These are phyloP conservation scores for Panellus pusillus DNA, from an alignment of 768 basidiomycete species.

Conservation along the genomic window DNA sequence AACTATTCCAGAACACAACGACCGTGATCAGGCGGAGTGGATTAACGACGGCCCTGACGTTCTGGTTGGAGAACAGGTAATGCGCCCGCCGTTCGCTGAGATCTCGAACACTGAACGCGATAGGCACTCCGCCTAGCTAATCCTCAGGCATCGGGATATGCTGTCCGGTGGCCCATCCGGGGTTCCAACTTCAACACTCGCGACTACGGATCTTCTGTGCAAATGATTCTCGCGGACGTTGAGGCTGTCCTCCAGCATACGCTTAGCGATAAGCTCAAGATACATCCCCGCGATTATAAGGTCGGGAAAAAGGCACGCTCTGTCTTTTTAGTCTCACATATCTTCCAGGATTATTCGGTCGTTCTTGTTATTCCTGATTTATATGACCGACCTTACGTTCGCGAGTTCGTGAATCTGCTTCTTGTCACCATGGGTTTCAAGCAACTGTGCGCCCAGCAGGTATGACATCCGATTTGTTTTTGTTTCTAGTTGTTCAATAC, in stretches of 20 bases:
- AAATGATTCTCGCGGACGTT: constrained; percentile 75
- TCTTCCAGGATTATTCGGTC: constrained; percentile 74
- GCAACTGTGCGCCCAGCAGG: constrained; percentile 91
- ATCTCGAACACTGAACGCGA: constrained; percentile 6
- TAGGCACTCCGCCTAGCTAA: constrained; percentile 73
- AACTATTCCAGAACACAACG: constrained; percentile 81
- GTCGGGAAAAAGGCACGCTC: constrained; percentile 36
- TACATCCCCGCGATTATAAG: constrained; percentile 57
- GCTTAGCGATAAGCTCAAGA: constrained; percentile 60
- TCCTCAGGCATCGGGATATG: constrained; percentile 66
- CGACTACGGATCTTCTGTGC: constrained; percentile 66
- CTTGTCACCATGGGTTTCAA: constrained; percentile 86
- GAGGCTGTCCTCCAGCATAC: constrained; percentile 64
- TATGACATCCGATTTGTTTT: constrained; percentile 27
- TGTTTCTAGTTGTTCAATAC: background rate
- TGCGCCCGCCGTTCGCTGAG: background rate
- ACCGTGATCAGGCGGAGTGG: constrained; percentile 85
- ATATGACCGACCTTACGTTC: constrained; percentile 82
- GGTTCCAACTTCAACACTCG: constrained; percentile 80
- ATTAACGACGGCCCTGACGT: constrained; percentile 57
- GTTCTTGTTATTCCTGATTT: constrained; percentile 92
- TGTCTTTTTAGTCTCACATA: background rate
- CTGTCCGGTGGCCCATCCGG: constrained; percentile 79
- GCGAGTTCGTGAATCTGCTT: constrained; percentile 72
- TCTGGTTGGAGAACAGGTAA: constrained; percentile 72